Conservation (phyloP, 2,329 filamentous ascomycete genomes). For the Epichloe baconii region DNA sequence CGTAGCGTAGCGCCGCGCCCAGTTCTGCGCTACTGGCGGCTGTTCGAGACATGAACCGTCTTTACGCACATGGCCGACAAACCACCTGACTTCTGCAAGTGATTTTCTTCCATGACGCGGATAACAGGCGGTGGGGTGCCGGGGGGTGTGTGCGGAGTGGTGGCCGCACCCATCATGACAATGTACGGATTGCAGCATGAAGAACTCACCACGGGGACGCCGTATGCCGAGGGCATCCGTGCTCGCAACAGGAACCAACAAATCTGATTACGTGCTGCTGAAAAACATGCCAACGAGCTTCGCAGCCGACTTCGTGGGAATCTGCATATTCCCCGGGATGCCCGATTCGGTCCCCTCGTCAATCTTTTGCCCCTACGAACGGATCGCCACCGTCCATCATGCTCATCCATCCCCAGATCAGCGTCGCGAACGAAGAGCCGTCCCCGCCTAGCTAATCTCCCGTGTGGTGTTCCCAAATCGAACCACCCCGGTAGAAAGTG, state of each 20-base stretch:
- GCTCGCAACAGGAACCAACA: background rate
- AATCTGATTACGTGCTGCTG: no score
- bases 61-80: conserved; percentile 3
- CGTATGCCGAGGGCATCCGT: background rate
- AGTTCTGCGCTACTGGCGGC: conserved; percentile 20
- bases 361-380: no score
- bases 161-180: no score
- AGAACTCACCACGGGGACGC: no score
- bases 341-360: background rate
- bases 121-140: no score
- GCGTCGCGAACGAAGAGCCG: background rate
- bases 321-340: background rate
- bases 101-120: background rate
- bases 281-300: no score
- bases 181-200: no score
- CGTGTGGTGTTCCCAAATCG: no score
- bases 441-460: no score
- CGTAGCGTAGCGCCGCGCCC: background rate
- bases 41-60: conserved; percentile 19
- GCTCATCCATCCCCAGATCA: background rate
- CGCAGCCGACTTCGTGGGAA: no score
- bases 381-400: no score
- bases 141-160: no score
- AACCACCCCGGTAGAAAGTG: background rate
- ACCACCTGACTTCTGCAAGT: conserved; percentile 8